These are phyloP conservation scores for Talaromyces sp. DNA, from an alignment of 2,329 filamentous ascomycete genomes.

Conservation along the genomic window DNA sequence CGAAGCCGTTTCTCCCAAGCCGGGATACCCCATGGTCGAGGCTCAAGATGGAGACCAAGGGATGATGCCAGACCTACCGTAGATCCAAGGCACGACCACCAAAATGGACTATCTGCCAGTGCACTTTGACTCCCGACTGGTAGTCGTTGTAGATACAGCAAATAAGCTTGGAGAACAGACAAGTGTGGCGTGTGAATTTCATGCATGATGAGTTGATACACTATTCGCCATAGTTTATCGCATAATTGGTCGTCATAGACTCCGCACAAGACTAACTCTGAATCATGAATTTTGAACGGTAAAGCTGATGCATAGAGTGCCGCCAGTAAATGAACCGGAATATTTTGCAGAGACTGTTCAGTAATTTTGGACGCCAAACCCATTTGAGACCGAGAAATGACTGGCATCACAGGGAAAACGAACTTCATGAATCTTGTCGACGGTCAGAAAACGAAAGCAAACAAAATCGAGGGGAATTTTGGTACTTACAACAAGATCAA, in stretches of 20 bases:
- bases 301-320: slow-evolving; percentile 34
- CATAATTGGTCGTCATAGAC: slow-evolving; percentile 28
- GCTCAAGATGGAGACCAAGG: slow-evolving; percentile 38
- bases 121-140: slow-evolving; percentile 24
- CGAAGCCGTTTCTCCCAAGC: slow-evolving; percentile 39
- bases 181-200: slow-evolving; percentile 34
- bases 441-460: neutral
- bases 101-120: slow-evolving; percentile 33
- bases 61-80: slow-evolving; percentile 34
- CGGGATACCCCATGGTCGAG: slow-evolving; percentile 37
- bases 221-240: slow-evolving; percentile 30
- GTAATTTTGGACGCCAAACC: slow-evolving; percentile 23
- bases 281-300: slow-evolving; percentile 32
- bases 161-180: slow-evolving; percentile 31
- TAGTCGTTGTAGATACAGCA: slow-evolving; percentile 33
- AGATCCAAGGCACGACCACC: slow-evolving; percentile 38
- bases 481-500: slow-evolving; percentile 1
- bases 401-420: slow-evolving; percentile 30
- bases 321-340: slow-evolving; percentile 30
- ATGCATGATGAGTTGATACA: slow-evolving; percentile 30
- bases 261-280: slow-evolving; percentile 29
- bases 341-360: slow-evolving; percentile 23
- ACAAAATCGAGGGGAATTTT: no score
- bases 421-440: slow-evolving; percentile 22
- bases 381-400: slow-evolving; percentile 33